Percentiles rank a stretch among this genome's conserved stretches.
Evolutionary conservation across 2,329 filamentous ascomycete species (phyloP).

Genomic region (Basipetospora chlamydospora): DNA sequence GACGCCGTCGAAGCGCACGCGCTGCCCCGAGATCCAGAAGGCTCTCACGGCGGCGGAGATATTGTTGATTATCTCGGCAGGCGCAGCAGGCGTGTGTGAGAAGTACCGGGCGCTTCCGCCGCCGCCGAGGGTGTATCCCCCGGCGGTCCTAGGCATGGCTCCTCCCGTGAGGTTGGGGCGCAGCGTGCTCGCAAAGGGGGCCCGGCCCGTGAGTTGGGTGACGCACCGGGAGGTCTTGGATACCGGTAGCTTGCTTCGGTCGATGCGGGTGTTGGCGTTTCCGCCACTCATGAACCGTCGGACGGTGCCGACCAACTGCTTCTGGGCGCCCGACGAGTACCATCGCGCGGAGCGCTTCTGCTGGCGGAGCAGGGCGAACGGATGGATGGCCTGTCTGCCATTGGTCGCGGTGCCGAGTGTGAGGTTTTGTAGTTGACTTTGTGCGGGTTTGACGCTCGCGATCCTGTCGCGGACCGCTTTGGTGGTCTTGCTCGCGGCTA

Average conservation of each 20-base stretch:
- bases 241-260: constrained; percentile 28
- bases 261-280: constrained; percentile 18
- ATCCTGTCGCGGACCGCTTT: constrained; percentile 37
- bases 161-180: constrained; percentile 88
- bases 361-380: constrained; percentile 32
- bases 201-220: constrained; percentile 52
- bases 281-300: constrained; percentile 37
- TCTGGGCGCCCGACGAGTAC: constrained; percentile 29
- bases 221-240: constrained; percentile 36
- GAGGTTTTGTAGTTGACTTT: constrained; percentile 30
- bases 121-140: constrained; percentile 67
- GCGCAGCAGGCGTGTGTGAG: constrained; percentile 71
- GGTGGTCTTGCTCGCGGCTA: constrained; percentile 34
- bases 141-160: constrained; percentile 67
- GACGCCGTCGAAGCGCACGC: constrained; percentile 71
- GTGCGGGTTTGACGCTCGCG: constrained; percentile 27
- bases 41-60: constrained; percentile 87
- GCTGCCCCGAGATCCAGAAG: constrained; percentile 83
- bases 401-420: constrained; percentile 17
- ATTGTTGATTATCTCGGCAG: constrained; percentile 84
- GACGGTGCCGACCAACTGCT: constrained; percentile 28
- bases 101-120: constrained; percentile 59
- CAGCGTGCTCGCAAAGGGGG: constrained; percentile 77
- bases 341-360: constrained; percentile 30
- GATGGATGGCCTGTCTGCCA: constrained; percentile 37